These are phyloP conservation scores for Phaeosphaeria sp. DNA, from an alignment of 2,329 filamentous ascomycete genomes.

Conservation along the genomic window DNA sequence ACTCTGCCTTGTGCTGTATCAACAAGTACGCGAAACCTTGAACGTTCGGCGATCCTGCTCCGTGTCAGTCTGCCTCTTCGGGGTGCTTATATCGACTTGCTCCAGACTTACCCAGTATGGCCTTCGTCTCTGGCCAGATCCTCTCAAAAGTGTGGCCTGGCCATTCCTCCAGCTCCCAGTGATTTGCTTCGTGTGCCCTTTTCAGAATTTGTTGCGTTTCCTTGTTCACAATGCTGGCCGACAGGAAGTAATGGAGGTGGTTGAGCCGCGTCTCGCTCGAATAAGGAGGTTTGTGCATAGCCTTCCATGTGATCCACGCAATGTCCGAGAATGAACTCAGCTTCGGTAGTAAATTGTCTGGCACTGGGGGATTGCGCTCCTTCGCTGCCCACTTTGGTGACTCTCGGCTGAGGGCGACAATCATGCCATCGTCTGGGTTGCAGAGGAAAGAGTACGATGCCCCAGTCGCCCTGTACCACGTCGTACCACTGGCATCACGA, in stretches of 20 bases:
- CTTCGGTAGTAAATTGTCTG: conserved; percentile 12
- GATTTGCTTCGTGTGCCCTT: conserved; percentile 10
- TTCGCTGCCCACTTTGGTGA: conserved; percentile 16
- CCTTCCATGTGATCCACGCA: conserved; percentile 20
- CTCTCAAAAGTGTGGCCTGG: conserved; percentile 23
- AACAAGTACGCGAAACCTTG: conserved; percentile 28
- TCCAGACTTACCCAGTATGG: conserved; percentile 21
- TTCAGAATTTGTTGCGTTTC: conserved; percentile 19
- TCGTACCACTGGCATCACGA: conserved; percentile 7
- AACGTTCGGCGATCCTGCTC: conserved; percentile 22
- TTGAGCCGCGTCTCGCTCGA: conserved; percentile 6
- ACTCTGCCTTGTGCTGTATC: conserved; percentile 23
- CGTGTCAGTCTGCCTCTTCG: background rate
- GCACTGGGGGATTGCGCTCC: conserved; percentile 14
- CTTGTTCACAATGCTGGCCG: conserved; percentile 18
- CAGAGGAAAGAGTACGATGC: conserved; percentile 20
- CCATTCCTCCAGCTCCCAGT: conserved; percentile 14
- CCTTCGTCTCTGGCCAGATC: conserved; percentile 14
- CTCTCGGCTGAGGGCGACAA: conserved; percentile 21
- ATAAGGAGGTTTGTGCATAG: conserved; percentile 2
- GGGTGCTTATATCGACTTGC: background rate
- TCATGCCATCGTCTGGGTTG: conserved; percentile 21
- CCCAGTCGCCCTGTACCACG: conserved; percentile 17
- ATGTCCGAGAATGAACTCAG: conserved; percentile 27
- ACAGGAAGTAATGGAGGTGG: conserved; percentile 21